phyloP scores from a whole-genome alignment of 306 rosid genomes.

The Clitoria ternatea region DNA sequence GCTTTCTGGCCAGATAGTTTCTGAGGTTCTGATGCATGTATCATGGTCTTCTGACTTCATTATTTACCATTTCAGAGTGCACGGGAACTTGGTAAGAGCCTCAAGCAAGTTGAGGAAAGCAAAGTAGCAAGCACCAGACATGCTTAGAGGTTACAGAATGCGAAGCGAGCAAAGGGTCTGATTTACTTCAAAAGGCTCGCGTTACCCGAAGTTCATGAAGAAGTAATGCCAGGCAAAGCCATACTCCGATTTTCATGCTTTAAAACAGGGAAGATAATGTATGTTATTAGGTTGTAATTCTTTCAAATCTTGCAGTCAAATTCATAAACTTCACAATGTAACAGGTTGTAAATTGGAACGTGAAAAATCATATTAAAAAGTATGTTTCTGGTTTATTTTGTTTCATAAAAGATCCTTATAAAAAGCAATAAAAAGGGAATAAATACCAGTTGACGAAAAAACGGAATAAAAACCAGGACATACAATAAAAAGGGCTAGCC shows the following conservation, averaged over 20 bases:
- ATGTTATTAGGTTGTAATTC: constrained; percentile 36
- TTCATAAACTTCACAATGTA: constrained; percentile 2
- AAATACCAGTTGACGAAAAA: too few species aligned
- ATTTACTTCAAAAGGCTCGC: constrained; percentile 24
- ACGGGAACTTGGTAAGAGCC: constrained; percentile 41
- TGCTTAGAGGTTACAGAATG: constrained; percentile 31
- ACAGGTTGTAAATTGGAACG: constrained; percentile 21
- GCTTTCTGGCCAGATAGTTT: not conserved
- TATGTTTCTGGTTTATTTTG: not conserved
- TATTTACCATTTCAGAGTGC: constrained; percentile 41
- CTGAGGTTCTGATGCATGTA: not conserved
- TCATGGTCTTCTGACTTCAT: not conserved
- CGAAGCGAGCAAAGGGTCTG: constrained; percentile 7
- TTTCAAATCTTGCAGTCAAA: constrained; percentile 29
- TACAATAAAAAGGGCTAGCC: too few species aligned
- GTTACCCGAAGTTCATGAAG: constrained; percentile 37
- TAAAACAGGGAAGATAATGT: constrained; percentile 18
- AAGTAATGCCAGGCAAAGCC: constrained; percentile 33
- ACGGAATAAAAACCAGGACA: too few species aligned
- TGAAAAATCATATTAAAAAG: not conserved
- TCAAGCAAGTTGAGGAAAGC: constrained; percentile 41
- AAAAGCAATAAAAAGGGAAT: too few species aligned
- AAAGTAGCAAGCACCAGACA: constrained; percentile 26
- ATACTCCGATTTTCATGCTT: constrained; percentile 21
- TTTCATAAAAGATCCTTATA: not conserved